Percentiles rank a stretch among this genome's conserved stretches.
Evolutionary conservation across 1,139 yeast species (phyloP).

Genomic region (Yamadazyma aaseri): DNA sequence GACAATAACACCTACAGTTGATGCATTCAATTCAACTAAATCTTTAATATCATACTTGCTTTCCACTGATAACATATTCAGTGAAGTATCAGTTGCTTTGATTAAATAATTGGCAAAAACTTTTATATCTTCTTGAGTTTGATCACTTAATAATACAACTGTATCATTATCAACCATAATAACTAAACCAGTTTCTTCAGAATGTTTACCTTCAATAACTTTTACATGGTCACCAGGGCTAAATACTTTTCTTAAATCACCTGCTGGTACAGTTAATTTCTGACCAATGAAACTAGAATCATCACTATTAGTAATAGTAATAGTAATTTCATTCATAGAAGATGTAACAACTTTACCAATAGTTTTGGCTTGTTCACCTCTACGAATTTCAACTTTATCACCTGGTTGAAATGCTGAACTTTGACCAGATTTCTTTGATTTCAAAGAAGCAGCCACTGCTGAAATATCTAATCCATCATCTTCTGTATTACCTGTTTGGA

Average conservation of each 20-base stretch:
- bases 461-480: conserved; percentile 82
- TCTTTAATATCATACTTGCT: conserved; percentile 87
- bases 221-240: conserved; percentile 94
- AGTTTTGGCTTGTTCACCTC: conserved; percentile 93
- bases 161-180: conserved; percentile 79
- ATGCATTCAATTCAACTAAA: conserved; percentile 83
- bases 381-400: conserved; percentile 85
- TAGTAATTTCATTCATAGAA: conserved; percentile 61
- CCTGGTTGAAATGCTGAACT: conserved; percentile 77
- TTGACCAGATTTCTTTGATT: conserved; percentile 44
- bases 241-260: conserved; percentile 81
- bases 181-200: conserved; percentile 93
- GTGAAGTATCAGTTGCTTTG: conserved; percentile 72
- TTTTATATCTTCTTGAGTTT: conserved; percentile 81
- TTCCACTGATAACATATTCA: conserved; percentile 33
- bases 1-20: conserved; percentile 84
- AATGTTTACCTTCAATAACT: conserved; percentile 86
- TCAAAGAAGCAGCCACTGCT: conserved; percentile 80
- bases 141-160: conserved; percentile 86
- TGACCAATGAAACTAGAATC: conserved; percentile 48
- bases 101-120: conserved; percentile 88
- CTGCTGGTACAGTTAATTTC: conserved; percentile 67
- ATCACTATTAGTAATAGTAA: conserved; percentile 53
- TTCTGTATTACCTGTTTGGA: conserved; percentile 66
- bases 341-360: conserved; percentile 76